Conservation (phyloP, 2,329 filamentous ascomycete species). For the Metarhizium robertsii region DNA sequence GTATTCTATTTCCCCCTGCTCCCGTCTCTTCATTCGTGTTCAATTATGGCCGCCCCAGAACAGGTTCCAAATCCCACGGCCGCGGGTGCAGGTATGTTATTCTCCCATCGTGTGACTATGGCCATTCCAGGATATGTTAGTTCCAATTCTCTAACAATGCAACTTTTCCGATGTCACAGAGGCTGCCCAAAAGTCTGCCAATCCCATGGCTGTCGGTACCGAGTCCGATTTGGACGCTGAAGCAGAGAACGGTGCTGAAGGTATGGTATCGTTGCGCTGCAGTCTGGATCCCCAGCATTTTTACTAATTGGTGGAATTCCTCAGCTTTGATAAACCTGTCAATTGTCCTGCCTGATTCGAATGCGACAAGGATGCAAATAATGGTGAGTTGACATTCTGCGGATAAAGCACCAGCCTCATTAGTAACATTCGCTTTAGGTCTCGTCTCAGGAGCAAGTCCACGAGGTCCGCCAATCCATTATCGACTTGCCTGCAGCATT, state of each 20-base stretch:
- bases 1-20: slow-evolving; percentile 9
- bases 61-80: slow-evolving; percentile 14
- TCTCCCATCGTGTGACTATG: background rate
- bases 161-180: background rate
- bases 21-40: slow-evolving; percentile 6
- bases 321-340: slow-evolving; percentile 52
- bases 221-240: slow-evolving; percentile 19
- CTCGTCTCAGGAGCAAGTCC: slow-evolving; percentile 88
- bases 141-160: background rate
- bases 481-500: slow-evolving; percentile 89
- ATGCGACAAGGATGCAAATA: slow-evolving; percentile 67
- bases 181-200: slow-evolving; percentile 16
- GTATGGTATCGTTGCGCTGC: slow-evolving; percentile 13
- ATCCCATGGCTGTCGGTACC: slow-evolving; percentile 14
- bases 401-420: background rate
- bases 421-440: slow-evolving; percentile 42
- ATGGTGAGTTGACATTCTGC: slow-evolving; percentile 49
- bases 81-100: slow-evolving; percentile 12
- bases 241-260: slow-evolving; percentile 24
- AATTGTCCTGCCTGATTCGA: slow-evolving; percentile 70
- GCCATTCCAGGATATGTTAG: background rate
- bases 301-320: background rate
- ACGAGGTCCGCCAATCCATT: slow-evolving; percentile 93
- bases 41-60: slow-evolving; percentile 24
- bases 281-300: background rate